Evolutionary conservation across 2,329 filamentous ascomycete species (phyloP).

Genomic region (Neophaeococcomyces aloes): DNA sequence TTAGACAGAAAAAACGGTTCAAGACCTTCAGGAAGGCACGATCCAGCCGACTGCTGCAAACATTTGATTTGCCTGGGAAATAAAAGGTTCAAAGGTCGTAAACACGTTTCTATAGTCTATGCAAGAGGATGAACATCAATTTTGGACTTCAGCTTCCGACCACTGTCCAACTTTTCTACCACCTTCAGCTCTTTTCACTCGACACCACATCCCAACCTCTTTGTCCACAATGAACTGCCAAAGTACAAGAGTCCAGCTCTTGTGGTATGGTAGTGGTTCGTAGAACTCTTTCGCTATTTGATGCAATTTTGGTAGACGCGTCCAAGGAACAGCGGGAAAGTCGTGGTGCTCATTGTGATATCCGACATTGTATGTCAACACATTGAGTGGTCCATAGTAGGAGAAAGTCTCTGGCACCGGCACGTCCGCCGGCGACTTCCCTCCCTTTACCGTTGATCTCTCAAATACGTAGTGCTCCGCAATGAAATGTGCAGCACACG

Average conservation of each 20-base stretch:
- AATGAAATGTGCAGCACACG: conserved; percentile 94
- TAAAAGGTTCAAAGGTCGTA: no score
- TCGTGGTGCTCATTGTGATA: conserved; percentile 99
- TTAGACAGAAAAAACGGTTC: no score
- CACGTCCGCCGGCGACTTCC: conserved; percentile 23
- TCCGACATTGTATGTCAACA: conserved; percentile 93
- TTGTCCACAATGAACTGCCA: conserved; percentile 93
- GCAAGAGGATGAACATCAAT: conserved; percentile 30
- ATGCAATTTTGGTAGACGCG: conserved; percentile 64
- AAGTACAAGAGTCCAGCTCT: conserved; percentile 84
- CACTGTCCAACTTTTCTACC: conserved; percentile 53
- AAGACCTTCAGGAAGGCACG: no score
- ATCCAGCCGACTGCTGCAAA: no score
- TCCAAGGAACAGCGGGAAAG: conserved; percentile 96
- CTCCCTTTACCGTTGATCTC: conserved; percentile 33
- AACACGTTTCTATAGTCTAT: no score
- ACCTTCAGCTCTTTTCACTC: conserved; percentile 83
- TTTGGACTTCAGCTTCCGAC: conserved; percentile 61
- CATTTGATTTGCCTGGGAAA: no score
- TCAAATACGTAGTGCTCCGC: conserved; percentile 81
- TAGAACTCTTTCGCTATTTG: conserved; percentile 85
- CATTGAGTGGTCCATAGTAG: conserved; percentile 89
- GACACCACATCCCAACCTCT: conserved; percentile 77
- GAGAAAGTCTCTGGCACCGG: conserved; percentile 87
- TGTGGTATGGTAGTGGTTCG: conserved; percentile 70